These are phyloP conservation scores for Aureobasidium sp. DNA, from an alignment of 2,329 filamentous ascomycete species.

Conservation along the genomic window DNA sequence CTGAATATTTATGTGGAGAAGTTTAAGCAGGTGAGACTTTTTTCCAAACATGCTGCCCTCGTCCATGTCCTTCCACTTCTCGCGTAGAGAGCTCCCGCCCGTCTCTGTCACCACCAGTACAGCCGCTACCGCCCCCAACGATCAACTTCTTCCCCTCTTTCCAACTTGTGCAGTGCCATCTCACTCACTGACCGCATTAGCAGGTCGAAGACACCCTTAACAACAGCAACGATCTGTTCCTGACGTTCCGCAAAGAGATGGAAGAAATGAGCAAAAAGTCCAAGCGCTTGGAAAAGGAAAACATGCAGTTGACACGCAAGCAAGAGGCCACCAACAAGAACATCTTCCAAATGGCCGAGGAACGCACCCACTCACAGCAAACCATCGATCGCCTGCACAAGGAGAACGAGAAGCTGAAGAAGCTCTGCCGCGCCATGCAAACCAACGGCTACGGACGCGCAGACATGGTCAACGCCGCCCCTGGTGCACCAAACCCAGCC, in stretches of 20 bases:
- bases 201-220: conserved; percentile 98
- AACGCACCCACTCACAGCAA: conserved; percentile 66
- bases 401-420: conserved; percentile 85
- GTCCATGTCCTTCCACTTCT: conserved; percentile 3
- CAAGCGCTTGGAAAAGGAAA: conserved; percentile 93
- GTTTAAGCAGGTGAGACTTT: conserved; percentile 79
- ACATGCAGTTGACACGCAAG: conserved; percentile 80
- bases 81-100: background rate
- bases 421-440: conserved; percentile 93
- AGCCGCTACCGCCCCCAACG: background rate
- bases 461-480: conserved; percentile 17
- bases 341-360: conserved; percentile 94
- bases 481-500: conserved; percentile 14
- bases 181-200: conserved; percentile 36
- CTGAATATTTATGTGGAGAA: conserved; percentile 98
- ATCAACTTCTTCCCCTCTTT: background rate
- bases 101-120: background rate
- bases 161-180: conserved; percentile 12
- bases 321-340: conserved; percentile 90
- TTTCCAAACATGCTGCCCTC: conserved; percentile 10
- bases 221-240: conserved; percentile 94
- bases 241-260: conserved; percentile 98
- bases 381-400: conserved; percentile 71
- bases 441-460: conserved; percentile 67
- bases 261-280: conserved; percentile 99